Evolutionary conservation across 805 yeast genomes (phyloP).

Genomic region (Jamesozyma piceae): DNA sequence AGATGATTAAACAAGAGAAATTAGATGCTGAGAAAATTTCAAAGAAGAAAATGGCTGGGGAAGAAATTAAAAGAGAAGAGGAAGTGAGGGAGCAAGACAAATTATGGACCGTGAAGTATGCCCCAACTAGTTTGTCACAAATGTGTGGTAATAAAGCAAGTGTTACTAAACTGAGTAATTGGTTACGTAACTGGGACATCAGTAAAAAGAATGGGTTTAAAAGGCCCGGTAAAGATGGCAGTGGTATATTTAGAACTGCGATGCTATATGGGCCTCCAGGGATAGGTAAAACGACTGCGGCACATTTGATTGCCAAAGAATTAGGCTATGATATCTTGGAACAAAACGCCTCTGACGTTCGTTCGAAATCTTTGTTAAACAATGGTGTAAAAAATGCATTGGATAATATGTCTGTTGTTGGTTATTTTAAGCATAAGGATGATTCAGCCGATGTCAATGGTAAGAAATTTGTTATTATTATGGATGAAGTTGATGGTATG

Average conservation of each 20-base stretch:
- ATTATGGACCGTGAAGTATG: constrained; percentile 89
- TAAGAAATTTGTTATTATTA: constrained; percentile 67
- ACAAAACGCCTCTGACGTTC: constrained; percentile 79
- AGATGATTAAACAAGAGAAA: constrained; percentile 39
- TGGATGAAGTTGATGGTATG: constrained; percentile 99
- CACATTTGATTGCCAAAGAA: constrained; percentile 61
- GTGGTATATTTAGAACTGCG: constrained; percentile 69
- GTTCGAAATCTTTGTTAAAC: constrained; percentile 73
- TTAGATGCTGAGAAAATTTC: constrained; percentile 23
- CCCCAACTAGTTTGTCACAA: constrained; percentile 67
- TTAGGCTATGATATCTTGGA: constrained; percentile 68
- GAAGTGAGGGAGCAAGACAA: constrained; percentile 39
- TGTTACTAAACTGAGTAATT: constrained; percentile 52
- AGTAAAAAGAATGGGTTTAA: constrained; percentile 48
- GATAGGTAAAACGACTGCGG: constrained; percentile 75
- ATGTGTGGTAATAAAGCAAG: constrained; percentile 86
- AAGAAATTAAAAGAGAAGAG: constrained; percentile 13
- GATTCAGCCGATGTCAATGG: constrained; percentile 30
- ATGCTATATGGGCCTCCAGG: constrained; percentile 85
- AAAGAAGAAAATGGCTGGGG: constrained; percentile 22
- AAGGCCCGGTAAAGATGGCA: constrained; percentile 51
- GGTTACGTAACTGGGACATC: constrained; percentile 74
- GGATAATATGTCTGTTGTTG: constrained; percentile 74
- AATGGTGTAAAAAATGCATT: constrained; percentile 60
- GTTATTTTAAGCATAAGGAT: constrained; percentile 47